phyloP scores from a whole-genome alignment of 345 rosid genomes.

The Schrenkiella parvula region DNA sequence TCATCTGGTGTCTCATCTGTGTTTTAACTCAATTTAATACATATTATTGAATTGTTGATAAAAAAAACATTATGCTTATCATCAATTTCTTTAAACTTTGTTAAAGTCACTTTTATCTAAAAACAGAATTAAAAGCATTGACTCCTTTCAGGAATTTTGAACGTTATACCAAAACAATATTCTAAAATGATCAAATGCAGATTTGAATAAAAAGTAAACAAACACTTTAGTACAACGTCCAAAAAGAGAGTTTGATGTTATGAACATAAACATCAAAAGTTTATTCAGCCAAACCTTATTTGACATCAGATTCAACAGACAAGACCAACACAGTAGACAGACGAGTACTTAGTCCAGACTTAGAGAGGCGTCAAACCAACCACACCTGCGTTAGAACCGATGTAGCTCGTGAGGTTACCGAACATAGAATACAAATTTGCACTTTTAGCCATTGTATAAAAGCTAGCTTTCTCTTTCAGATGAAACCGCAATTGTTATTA shows the following conservation, averaged over 20 bases:
- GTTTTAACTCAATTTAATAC: too few species aligned
- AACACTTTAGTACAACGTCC: background rate
- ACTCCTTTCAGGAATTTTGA: background rate
- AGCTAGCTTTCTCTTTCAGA: background rate
- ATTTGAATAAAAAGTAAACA: background rate
- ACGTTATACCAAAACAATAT: background rate
- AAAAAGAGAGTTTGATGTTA: background rate
- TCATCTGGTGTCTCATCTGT: too few species aligned
- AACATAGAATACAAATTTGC: background rate
- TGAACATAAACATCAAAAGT: slow-evolving; percentile 10
- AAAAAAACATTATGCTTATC: background rate
- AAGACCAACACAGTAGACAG: slow-evolving; percentile 19
- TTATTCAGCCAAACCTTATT: slow-evolving; percentile 22
- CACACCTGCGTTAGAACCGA: slow-evolving; percentile 24
- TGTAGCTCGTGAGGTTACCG: slow-evolving; percentile 1
- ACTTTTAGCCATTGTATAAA: background rate
- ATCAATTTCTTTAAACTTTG: background rate
- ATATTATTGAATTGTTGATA: too few species aligned
- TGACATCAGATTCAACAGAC: slow-evolving; percentile 5
- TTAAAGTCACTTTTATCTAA: background rate
- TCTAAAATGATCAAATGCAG: background rate
- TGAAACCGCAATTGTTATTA: background rate
- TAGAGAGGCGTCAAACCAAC: slow-evolving; percentile 33
- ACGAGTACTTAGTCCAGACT: slow-evolving; percentile 7
- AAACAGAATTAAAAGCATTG: background rate